Evolutionary conservation across 2,329 filamentous ascomycete genomes (phyloP), one percentile per base, ranked within the genome.

Genomic region (Penicillium sp.): DNA sequence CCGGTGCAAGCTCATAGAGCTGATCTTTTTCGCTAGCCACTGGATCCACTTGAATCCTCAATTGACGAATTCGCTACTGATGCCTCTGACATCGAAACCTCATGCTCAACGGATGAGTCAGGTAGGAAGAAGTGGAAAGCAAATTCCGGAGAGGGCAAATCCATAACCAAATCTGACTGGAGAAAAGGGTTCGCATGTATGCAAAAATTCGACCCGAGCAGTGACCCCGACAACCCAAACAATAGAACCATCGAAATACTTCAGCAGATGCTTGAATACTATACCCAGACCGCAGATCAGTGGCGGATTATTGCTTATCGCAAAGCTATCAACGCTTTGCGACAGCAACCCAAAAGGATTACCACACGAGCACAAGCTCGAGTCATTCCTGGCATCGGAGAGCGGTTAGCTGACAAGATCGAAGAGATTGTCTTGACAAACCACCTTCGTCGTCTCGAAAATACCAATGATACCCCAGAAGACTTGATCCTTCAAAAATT

Each of bases 351-450:
- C 0, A 67, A 65, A 18, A 87, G 84, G 66, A 82, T 97, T 55
- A 77, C 72, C 4, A 92, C 87, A 0, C 85, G 82, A 54, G 80
- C 85, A 45, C 81, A 95, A 69, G 93, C 92, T 0, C 74, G 81
- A 10, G 70, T 74, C 2, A 78, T 97, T 1, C 84, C 85, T 0
- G 82, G 80, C 54, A 85, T 97, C 34, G 92, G 92, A 7, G 65
- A 78, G 10, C 82, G 89, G 1, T 76, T 97, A 1, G 91, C 91
- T 0, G 78, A 82, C 26, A 96, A 96, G 70, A 94, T 97, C 59
- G 90, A 94, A 64, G 93, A 97, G 68, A 96, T 97, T 40, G 89
- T 85, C 2, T 79, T 80, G 36, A 96, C 90, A 0, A 82, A 90
- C 64, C 79, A 80, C 26, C 81, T 97, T 0, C 82, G 82, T 39